These are phyloP conservation scores for Hymenoscyphus albidus DNA, from an alignment of 2,329 filamentous ascomycete genomes.

Conservation along the genomic window DNA sequence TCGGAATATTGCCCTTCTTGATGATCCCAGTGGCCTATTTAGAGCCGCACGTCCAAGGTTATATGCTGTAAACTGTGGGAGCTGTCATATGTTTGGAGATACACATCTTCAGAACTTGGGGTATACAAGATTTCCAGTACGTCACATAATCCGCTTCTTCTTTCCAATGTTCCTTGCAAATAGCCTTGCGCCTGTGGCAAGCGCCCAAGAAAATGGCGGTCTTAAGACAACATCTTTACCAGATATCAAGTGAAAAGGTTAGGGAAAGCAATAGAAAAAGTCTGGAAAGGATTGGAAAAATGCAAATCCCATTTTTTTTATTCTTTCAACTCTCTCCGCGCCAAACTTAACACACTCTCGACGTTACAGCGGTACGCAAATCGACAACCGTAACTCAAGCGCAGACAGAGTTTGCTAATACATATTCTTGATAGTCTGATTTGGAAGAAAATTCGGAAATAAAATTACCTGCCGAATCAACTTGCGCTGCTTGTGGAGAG, in stretches of 20 bases:
- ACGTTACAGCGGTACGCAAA: not conserved
- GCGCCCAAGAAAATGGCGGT: not conserved
- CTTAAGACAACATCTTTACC: not conserved
- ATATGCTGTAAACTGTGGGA: conserved; percentile 38
- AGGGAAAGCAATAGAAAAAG: not conserved
- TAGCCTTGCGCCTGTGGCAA: too few species aligned
- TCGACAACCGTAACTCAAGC: not conserved
- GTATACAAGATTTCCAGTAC: conserved; percentile 32
- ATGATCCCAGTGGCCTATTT: conserved; percentile 36
- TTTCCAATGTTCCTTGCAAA: not conserved
- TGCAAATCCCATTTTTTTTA: not conserved
- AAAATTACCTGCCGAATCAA: conserved; percentile 31
- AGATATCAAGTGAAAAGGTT: not conserved
- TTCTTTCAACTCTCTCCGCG: not conserved
- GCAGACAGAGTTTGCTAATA: not conserved
- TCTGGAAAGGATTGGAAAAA: not conserved
- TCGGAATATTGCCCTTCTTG: conserved; percentile 36
- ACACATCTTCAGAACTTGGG: conserved; percentile 34
- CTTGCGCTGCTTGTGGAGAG: conserved; percentile 36
- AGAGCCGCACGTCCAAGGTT: conserved; percentile 33
- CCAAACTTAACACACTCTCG: not conserved
- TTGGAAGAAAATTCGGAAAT: conserved; percentile 21
- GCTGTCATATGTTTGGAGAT: conserved; percentile 38
- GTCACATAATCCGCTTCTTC: conserved; percentile 13
- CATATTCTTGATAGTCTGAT: conserved; percentile 19